Evolutionary conservation across 1,139 yeast species (phyloP).

Genomic region (Suhomyces wounanorum): DNA sequence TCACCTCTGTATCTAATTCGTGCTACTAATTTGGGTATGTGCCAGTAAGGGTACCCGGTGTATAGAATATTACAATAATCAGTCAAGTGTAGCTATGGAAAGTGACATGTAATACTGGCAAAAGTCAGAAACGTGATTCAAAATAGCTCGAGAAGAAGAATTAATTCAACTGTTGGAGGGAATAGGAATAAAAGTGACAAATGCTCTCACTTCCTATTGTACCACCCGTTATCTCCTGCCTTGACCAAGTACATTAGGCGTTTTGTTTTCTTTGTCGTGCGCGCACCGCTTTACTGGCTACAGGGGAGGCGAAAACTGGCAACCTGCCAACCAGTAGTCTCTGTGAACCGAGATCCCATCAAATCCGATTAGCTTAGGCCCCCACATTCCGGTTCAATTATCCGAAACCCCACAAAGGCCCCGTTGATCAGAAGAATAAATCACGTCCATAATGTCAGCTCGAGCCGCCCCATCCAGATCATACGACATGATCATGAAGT

Average conservation of each 20-base stretch:
- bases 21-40: neutral
- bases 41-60: neutral
- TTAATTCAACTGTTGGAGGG: neutral
- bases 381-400: neutral
- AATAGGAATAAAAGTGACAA: too few relatives aligned
- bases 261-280: neutral
- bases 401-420: neutral
- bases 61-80: neutral
- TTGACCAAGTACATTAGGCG: neutral
- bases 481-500: constrained; percentile 92
- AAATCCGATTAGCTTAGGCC: neutral
- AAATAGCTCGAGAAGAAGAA: neutral
- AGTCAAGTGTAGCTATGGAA: neutral
- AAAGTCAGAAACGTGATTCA: neutral
- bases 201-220: neutral
- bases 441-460: constrained; percentile 42
- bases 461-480: constrained; percentile 69
- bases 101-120: neutral
- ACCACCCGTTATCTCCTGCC: neutral
- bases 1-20: neutral
- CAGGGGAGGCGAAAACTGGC: constrained; percentile 5
- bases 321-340: neutral
- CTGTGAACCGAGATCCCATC: neutral
- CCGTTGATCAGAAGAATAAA: neutral
- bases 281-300: neutral